A percentile compares a stretch with the other conserved stretches of the same genome.
Evolutionary conservation across 192 early-diverging fungal species (phyloP).

Genomic region (Paraglomus occultum): DNA sequence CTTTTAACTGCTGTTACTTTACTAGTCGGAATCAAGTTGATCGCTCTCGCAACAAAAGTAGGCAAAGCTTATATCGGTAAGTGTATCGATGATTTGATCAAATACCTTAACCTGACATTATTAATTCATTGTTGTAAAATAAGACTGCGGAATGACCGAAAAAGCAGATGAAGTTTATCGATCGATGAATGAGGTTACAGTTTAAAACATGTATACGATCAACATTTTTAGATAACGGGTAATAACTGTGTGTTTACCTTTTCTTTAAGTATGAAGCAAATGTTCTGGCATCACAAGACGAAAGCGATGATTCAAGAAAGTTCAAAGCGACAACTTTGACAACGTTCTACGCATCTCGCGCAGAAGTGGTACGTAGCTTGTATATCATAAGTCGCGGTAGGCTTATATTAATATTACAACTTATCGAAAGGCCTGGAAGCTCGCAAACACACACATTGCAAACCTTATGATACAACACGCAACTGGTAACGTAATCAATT

Average conservation of each 20-base stretch:
- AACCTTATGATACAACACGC: conserved; percentile 30
- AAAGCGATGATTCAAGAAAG: neutral
- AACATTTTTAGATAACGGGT: neutral
- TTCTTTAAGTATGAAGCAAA: conserved; percentile 16
- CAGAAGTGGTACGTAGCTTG: conserved; percentile 10
- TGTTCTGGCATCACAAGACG: conserved; percentile 12
- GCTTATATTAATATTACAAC: neutral
- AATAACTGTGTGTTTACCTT: neutral
- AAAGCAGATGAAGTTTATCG: conserved; percentile 27
- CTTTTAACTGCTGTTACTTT: neutral
- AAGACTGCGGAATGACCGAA: conserved; percentile 29
- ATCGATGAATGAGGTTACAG: neutral
- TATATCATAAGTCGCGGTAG: neutral
- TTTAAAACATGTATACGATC: neutral
- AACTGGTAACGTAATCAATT: conserved; percentile 6
- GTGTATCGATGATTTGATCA: neutral
- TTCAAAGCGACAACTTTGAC: conserved; percentile 16
- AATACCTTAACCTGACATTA: neutral
- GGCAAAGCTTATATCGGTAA: conserved; percentile 27
- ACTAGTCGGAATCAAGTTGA: conserved; percentile 17
- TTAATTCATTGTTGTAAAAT: neutral
- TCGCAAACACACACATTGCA: conserved; percentile 24
- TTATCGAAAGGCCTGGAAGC: conserved; percentile 27
- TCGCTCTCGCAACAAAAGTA: conserved; percentile 23
- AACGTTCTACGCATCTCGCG: conserved; percentile 27